phyloP scores from a whole-genome alignment of 1,284 basidiomycete species.

The Microbotryomycetes sp. region DNA sequence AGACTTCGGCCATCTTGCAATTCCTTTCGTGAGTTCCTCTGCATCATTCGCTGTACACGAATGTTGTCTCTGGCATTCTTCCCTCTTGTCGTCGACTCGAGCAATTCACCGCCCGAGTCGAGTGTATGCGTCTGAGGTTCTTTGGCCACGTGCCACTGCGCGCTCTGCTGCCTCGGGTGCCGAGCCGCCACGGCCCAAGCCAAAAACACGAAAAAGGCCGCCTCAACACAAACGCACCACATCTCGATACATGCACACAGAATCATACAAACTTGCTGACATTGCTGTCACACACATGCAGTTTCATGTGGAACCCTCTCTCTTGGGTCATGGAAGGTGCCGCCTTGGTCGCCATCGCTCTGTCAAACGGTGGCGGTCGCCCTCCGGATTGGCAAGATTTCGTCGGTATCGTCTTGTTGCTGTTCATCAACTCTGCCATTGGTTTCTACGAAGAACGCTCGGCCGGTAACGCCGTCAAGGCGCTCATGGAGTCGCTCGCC shows the following conservation, averaged over 20 bases:
- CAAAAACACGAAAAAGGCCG: not conserved
- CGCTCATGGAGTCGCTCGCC: constrained; percentile 96
- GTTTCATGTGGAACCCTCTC: constrained; percentile 96
- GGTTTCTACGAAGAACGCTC: constrained; percentile 98
- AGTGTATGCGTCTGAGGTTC: not conserved
- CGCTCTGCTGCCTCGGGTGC: not conserved
- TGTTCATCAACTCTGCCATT: constrained; percentile 91
- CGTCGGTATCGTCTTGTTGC: constrained; percentile 85
- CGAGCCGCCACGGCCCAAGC: not conserved
- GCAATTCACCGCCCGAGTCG: not conserved
- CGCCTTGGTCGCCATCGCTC: constrained; percentile 88
- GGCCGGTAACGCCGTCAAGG: constrained; percentile 97
- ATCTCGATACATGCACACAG: not conserved
- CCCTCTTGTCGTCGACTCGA: not conserved
- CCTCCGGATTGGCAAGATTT: constrained; percentile 97
- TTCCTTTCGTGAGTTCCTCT: constrained; percentile 56
- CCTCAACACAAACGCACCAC: not conserved
- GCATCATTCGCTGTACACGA: not conserved
- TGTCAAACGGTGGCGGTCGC: constrained; percentile 81
- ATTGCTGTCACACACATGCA: not conserved
- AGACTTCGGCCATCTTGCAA: constrained; percentile 79
- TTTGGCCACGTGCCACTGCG: not conserved
- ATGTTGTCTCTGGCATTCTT: not conserved
- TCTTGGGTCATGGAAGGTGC: constrained; percentile 99
- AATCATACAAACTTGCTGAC: not conserved